A percentile compares a stretch with the other conserved stretches of the same genome.
These are phyloP conservation scores for Boechera retrofracta DNA, from an alignment of 345 rosid species.

Conservation along the genomic window DNA sequence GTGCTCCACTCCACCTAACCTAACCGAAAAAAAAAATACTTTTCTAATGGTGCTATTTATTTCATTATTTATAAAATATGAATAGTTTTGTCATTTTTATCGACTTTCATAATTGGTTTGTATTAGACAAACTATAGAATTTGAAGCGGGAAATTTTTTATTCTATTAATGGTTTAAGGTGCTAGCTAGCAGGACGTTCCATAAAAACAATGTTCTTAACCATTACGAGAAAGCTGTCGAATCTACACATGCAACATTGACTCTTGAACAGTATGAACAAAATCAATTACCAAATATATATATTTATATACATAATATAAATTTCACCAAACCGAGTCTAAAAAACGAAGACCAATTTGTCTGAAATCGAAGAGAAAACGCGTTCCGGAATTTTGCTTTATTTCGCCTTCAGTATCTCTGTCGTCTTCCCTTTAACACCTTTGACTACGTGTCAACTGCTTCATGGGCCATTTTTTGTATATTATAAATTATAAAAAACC, in stretches of 20 bases:
- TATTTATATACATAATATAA: not conserved
- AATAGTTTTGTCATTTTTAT: not conserved
- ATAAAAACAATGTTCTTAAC: not conserved
- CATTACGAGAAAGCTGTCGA: not conserved
- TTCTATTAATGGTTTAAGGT: not conserved
- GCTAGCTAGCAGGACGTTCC: not conserved
- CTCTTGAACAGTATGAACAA: constrained; percentile 15
- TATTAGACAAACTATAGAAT: not conserved
- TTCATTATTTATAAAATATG: not conserved
- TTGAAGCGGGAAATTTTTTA: not conserved
- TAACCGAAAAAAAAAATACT: too few species aligned
- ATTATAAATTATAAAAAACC: not conserved
- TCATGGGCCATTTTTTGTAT: constrained; percentile 13
- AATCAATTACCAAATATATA: not conserved
- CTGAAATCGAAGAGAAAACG: constrained; percentile 38
- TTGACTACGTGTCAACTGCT: constrained; percentile 40
- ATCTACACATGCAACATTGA: not conserved
- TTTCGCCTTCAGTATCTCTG: constrained; percentile 24
- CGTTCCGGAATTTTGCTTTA: constrained; percentile 28
- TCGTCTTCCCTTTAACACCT: constrained; percentile 34
- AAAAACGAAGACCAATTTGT: constrained; percentile 33
- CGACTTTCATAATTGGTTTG: not conserved
- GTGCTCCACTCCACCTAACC: constrained; percentile 22
- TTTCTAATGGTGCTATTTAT: not conserved
- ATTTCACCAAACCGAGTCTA: constrained; percentile 17